Evolutionary conservation across 2,329 filamentous ascomycete genomes (phyloP).

Genomic region (Beauveria varroae): DNA sequence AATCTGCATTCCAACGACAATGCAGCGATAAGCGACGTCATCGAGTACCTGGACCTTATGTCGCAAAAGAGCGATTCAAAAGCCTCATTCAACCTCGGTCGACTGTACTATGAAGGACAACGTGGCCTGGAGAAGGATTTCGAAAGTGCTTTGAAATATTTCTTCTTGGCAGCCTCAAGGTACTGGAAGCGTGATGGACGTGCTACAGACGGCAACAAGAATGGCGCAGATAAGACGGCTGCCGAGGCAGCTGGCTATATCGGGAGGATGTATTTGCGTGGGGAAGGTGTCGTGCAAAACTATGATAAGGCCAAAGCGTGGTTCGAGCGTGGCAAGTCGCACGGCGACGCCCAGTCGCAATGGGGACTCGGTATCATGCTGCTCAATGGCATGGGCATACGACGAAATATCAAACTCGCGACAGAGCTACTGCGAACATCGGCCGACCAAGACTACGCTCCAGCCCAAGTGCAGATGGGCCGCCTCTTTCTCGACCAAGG

Average conservation of each 20-base stretch:
- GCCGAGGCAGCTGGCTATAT: constrained; percentile 81
- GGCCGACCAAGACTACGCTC: constrained; percentile 72
- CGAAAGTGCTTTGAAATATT: constrained; percentile 69
- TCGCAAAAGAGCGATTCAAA: constrained; percentile 84
- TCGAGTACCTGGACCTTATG: constrained; percentile 89
- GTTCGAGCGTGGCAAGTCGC: constrained; percentile 71
- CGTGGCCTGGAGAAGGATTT: constrained; percentile 67
- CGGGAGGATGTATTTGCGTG: constrained; percentile 81
- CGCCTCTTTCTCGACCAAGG: constrained; percentile 83
- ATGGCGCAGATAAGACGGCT: constrained; percentile 68
- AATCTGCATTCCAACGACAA: constrained; percentile 71
- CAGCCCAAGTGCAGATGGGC: constrained; percentile 76
- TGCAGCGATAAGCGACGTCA: constrained; percentile 82
- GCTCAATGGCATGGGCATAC: constrained; percentile 66
- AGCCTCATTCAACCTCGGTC: constrained; percentile 77
- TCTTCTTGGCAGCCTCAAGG: constrained; percentile 67
- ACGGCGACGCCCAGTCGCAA: constrained; percentile 76
- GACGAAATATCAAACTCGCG: constrained; percentile 62
- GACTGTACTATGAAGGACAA: constrained; percentile 83
- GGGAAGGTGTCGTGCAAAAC: constrained; percentile 75
- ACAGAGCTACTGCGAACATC: constrained; percentile 70
- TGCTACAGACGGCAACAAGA: constrained; percentile 59
- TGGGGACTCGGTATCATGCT: constrained; percentile 80
- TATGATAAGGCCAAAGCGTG: constrained; percentile 69
- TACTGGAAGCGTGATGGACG: constrained; percentile 81